A percentile compares a stretch with the other conserved stretches of the same genome.
phyloP scores from a whole-genome alignment of 2,329 filamentous ascomycete species.

The Aplosporella prunicola region DNA sequence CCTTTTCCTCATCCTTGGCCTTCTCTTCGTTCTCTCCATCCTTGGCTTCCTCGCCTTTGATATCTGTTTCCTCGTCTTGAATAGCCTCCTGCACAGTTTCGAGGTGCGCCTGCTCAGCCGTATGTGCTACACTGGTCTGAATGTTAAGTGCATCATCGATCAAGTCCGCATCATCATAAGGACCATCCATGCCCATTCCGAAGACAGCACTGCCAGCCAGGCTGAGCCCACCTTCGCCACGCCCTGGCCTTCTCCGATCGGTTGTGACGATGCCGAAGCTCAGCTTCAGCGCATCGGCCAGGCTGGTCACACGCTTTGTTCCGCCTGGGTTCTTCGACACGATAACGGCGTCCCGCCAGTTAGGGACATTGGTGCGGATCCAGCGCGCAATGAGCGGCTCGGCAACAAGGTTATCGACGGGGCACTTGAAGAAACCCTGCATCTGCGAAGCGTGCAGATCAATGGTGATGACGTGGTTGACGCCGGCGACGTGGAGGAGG shows the following conservation, averaged over 20 bases:
- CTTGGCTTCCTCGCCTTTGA: slow-evolving; percentile 11
- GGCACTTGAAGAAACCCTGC: slow-evolving; percentile 98
- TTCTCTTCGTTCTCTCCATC: slow-evolving; percentile 9
- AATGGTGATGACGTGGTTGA: slow-evolving; percentile 95
- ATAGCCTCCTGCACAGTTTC: background rate
- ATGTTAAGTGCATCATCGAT: slow-evolving; percentile 23
- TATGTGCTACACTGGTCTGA: slow-evolving; percentile 26
- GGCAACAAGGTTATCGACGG: slow-evolving; percentile 93
- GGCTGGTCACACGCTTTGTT: slow-evolving; percentile 90
- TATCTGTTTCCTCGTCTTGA: slow-evolving; percentile 17
- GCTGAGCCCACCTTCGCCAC: slow-evolving; percentile 21
- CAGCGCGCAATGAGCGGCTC: slow-evolving; percentile 92
- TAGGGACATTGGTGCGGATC: slow-evolving; percentile 79
- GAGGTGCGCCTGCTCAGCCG: too few species aligned
- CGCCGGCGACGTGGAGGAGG: slow-evolving; percentile 81
- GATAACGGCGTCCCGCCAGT: slow-evolving; percentile 87
- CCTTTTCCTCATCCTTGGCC: slow-evolving; percentile 19
- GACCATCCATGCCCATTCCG: slow-evolving; percentile 34
- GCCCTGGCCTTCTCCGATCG: slow-evolving; percentile 54
- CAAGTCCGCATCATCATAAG: slow-evolving; percentile 28
- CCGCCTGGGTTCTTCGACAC: slow-evolving; percentile 98
- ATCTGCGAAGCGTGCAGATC: slow-evolving; percentile 91
- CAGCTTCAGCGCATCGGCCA: slow-evolving; percentile 90
- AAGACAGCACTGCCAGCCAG: slow-evolving; percentile 65
- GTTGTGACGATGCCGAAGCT: slow-evolving; percentile 97